Conservation (phyloP, 768 basidiomycete genomes). For the Tephrocybe sp. region DNA sequence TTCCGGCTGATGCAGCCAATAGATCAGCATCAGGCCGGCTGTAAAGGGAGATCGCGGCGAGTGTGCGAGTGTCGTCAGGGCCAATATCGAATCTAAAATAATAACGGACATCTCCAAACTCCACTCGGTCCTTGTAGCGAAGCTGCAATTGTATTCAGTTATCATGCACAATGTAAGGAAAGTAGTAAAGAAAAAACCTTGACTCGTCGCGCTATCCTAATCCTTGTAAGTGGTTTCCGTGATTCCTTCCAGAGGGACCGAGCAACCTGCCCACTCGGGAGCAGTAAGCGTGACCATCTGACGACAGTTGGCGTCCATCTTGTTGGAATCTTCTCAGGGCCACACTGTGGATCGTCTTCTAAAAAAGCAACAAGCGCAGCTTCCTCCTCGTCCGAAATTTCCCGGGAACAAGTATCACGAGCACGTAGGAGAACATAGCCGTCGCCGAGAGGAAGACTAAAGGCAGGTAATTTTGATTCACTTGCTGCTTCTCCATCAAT, state of each 20-base stretch:
- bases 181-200: not conserved
- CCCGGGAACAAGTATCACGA: slow-evolving; percentile 12
- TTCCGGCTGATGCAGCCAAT: slow-evolving; percentile 5
- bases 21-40: slow-evolving; percentile 6
- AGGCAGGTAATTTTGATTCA: slow-evolving; percentile 8
- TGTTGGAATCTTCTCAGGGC: slow-evolving; percentile 1
- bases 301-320: slow-evolving; percentile 8
- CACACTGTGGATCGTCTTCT: not conserved
- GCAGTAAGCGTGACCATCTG: slow-evolving; percentile 16
- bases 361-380: not conserved
- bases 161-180: not conserved
- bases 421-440: slow-evolving; percentile 20
- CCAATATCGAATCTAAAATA: slow-evolving; percentile 7
- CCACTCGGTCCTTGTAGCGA: slow-evolving; percentile 2
- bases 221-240: not conserved
- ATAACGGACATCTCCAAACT: slow-evolving; percentile 15
- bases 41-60: slow-evolving; percentile 11
- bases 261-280: slow-evolving; percentile 23
- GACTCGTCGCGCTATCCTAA: not conserved
- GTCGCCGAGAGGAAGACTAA: slow-evolving; percentile 17
- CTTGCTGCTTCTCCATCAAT: slow-evolving; percentile 11
- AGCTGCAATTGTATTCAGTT: slow-evolving; percentile 2
- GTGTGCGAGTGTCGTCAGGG: not conserved
- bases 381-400: not conserved
- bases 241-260: slow-evolving; percentile 15